A percentile compares a stretch with the other conserved stretches of the same genome.
Evolutionary conservation across 1,284 basidiomycete genomes (phyloP).

Genomic region (Hymenochaete sp.): DNA sequence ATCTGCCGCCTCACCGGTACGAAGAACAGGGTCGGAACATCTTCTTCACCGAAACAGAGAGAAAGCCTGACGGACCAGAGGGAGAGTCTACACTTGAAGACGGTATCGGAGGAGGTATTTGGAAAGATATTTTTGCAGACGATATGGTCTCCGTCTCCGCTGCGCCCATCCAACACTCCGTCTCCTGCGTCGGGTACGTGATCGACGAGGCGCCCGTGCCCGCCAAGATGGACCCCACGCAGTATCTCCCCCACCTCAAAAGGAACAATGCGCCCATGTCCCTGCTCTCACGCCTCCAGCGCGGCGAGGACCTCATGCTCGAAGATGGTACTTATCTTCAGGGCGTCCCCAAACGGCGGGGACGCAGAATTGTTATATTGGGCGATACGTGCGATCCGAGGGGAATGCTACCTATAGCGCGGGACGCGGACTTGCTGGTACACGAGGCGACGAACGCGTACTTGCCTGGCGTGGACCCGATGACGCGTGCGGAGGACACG

Average conservation of each 20-base stretch:
- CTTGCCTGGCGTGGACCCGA: conserved; percentile 57
- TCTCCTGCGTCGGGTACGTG: conserved; percentile 80
- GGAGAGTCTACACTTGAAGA: no score
- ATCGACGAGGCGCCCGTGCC: conserved; percentile 69
- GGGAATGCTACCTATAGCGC: conserved; percentile 47
- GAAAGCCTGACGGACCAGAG: conserved; percentile 13
- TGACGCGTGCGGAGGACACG: conserved; percentile 49
- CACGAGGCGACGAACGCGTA: conserved; percentile 92
- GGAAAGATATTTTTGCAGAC: conserved; percentile 61
- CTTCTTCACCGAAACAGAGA: conserved; percentile 24
- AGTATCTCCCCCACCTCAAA: conserved; percentile 56
- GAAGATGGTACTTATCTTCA: conserved; percentile 70
- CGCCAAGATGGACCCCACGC: conserved; percentile 61
- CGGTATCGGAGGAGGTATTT: conserved; percentile 54
- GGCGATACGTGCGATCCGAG: conserved; percentile 79
- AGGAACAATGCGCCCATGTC: conserved; percentile 68
- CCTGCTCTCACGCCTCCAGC: conserved; percentile 61
- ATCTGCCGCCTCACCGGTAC: conserved; percentile 37
- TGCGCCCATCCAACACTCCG: conserved; percentile 75
- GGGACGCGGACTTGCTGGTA: conserved; percentile 56
- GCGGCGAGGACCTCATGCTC: conserved; percentile 60
- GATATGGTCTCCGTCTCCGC: conserved; percentile 66
- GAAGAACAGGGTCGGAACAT: conserved; percentile 73
- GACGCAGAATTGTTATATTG: conserved; percentile 69
- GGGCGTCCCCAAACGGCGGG: conserved; percentile 60